Base-by-base conservation (phyloP, 257 asterid genomes). In the Datura wrightii region DNA sequence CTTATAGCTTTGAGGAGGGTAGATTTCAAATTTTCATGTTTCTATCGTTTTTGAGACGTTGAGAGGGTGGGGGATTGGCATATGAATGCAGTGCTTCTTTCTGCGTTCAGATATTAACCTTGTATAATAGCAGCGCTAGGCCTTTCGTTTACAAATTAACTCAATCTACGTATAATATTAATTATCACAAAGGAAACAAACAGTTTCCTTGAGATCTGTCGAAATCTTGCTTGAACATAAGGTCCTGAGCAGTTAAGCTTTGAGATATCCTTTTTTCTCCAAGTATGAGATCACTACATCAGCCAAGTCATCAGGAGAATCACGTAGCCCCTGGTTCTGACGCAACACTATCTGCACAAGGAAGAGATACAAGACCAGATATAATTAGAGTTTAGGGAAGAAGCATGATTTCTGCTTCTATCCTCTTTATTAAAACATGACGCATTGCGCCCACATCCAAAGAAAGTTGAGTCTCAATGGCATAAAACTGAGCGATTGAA, bases 191-290 rank as follows among this genome's bases (percentile, higher is more conserved):
- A 53, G 87, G 82, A 86, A 74, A 46, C 79, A 42, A 53, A 82
- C 60, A 24, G 11, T 86, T 87, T 69, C 83, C 70, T 63, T 67
- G 14, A 72, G 53, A 24, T 72, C 80, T 72, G 88, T 79, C 50
- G 39, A 13, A 82, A 58, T 56, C 11, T 76, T 59, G 44, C 48
- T 65, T 16, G 69, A 71, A 78, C 16, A 84, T 11, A 66, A 55
- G 72, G 82, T 37, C 54, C 6, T 59, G 39, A 81, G 74, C 60
- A 44, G 86, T 90, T 86, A 96, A 53, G 96, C 93, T 86, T 90
- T 82, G 80, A 97, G 91, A 87, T 90, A 94, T 66, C 98, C 93
- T 65, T 93, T 92, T 86, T 87, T 85, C 70, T 94, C 96, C 97
- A 97, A 85, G 90, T 87, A 90, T 4, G 94, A 90, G 80, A 92